Evolutionary conservation across 139 green algal genomes (phyloP).

Genomic region (Chlorella sp.): DNA sequence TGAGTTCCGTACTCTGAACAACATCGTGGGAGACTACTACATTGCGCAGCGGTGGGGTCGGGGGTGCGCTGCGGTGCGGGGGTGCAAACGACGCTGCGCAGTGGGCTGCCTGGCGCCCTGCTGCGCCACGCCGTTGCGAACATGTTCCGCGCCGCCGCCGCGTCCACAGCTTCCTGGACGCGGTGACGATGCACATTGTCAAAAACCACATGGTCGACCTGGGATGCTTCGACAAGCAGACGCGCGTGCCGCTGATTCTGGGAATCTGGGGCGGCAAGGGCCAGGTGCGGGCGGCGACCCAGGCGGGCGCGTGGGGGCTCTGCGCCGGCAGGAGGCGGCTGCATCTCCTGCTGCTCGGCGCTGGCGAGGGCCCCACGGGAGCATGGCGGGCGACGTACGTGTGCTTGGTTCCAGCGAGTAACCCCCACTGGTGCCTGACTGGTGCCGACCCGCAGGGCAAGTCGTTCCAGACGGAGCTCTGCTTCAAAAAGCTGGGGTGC

Average conservation of each 20-base stretch:
- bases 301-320: no score
- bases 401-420: no score
- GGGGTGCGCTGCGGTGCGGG: not conserved
- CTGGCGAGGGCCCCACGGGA: no score
- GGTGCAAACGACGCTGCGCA: no score
- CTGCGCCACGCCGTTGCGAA: not conserved
- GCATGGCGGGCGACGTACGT: no score
- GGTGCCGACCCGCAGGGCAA: no score
- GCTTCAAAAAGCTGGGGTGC: slow-evolving; percentile 89
- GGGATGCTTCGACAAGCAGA: slow-evolving; percentile 43
- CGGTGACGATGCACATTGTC: slow-evolving; percentile 75
- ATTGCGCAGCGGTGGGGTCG: slow-evolving; percentile 58
- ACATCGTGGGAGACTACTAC: slow-evolving; percentile 89
- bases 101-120: no score
- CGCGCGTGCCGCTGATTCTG: slow-evolving; percentile 45
- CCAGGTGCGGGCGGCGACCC: no score
- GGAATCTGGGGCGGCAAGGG: slow-evolving; percentile 65
- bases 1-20: slow-evolving; percentile 69
- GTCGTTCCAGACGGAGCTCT: slow-evolving; percentile 79
- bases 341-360: no score
- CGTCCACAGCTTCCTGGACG: slow-evolving; percentile 68
- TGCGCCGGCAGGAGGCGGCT: no score
- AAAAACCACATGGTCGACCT: slow-evolving; percentile 87
- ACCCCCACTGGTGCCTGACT: no score
- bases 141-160: not conserved